Percentiles rank a stretch among this genome's conserved stretches.
Conservation (phyloP, 2,329 filamentous ascomycete species). For the Microcera coccophila region DNA sequence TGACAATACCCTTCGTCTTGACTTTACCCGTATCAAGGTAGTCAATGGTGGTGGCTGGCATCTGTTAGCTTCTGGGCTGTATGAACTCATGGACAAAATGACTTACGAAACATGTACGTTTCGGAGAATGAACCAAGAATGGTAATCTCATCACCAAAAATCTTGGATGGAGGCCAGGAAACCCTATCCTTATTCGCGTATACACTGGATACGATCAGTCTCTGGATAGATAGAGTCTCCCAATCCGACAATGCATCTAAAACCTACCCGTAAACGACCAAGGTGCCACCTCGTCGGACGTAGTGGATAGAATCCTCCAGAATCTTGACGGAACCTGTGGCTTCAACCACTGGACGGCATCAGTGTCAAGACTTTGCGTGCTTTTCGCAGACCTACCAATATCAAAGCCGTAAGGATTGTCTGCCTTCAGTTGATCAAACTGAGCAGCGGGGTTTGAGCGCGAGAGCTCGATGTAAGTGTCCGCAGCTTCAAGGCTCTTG, state of each 20-base stretch:
- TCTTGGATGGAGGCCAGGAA: constrained; percentile 66
- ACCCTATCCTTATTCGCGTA: constrained; percentile 61
- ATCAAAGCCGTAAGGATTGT: constrained; percentile 70
- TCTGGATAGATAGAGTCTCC: background rate
- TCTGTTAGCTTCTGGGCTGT: constrained; percentile 5
- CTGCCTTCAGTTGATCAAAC: constrained; percentile 58
- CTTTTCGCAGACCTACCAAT: constrained; percentile 45
- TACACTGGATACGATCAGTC: constrained; percentile 41
- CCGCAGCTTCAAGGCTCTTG: constrained; percentile 51
- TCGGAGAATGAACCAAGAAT: constrained; percentile 71
- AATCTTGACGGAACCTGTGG: constrained; percentile 65
- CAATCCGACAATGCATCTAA: background rate
- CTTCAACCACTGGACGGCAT: constrained; percentile 54
- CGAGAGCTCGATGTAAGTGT: constrained; percentile 52
- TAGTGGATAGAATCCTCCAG: constrained; percentile 69
- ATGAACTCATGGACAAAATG: background rate
- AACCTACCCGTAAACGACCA: constrained; percentile 60
- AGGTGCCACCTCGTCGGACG: constrained; percentile 65
- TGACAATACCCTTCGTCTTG: constrained; percentile 64
- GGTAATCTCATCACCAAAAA: constrained; percentile 66
- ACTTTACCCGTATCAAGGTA: constrained; percentile 58
- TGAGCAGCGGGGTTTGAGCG: constrained; percentile 54
- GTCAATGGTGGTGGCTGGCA: constrained; percentile 42
- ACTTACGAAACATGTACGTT: constrained; percentile 65
- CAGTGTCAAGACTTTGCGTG: background rate